Conservation (phyloP, 257 asterid genomes). For the Cynanchum wilfordii region DNA sequence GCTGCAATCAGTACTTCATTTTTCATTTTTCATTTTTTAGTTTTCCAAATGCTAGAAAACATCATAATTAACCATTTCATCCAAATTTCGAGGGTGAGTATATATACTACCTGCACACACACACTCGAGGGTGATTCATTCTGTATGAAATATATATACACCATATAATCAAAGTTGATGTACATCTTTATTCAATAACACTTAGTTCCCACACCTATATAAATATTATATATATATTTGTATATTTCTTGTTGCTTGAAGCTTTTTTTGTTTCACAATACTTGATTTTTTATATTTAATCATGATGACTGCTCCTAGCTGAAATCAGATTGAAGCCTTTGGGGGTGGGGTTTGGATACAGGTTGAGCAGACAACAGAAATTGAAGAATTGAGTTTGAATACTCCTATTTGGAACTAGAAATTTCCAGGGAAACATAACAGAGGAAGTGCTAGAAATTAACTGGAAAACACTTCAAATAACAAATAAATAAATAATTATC, state of each 20-base stretch:
- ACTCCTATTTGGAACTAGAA: too few relatives aligned
- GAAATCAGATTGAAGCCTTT: too few relatives aligned
- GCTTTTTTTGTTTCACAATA: background rate
- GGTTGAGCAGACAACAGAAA: too few relatives aligned
- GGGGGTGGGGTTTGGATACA: too few relatives aligned
- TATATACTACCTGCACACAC: too few relatives aligned
- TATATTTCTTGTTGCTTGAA: background rate
- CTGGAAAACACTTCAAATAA: too few relatives aligned
- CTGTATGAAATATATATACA: background rate
- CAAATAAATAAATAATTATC: too few relatives aligned
- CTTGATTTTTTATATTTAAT: background rate
- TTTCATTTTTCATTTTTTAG: too few relatives aligned
- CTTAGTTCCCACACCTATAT: too few relatives aligned
- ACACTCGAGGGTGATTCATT: background rate
- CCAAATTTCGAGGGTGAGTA: background rate
- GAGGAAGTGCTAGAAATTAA: too few relatives aligned
- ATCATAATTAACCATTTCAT: background rate
- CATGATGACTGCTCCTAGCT: background rate
- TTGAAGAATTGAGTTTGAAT: too few relatives aligned
- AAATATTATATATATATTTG: background rate
- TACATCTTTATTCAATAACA: conserved; percentile 1
- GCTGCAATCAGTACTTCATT: background rate
- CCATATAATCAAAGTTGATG: background rate
- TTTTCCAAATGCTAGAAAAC: background rate
- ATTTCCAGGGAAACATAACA: too few relatives aligned